Conservation (phyloP, 2,329 filamentous ascomycete species). For the Thielaviopsis punctulata region DNA sequence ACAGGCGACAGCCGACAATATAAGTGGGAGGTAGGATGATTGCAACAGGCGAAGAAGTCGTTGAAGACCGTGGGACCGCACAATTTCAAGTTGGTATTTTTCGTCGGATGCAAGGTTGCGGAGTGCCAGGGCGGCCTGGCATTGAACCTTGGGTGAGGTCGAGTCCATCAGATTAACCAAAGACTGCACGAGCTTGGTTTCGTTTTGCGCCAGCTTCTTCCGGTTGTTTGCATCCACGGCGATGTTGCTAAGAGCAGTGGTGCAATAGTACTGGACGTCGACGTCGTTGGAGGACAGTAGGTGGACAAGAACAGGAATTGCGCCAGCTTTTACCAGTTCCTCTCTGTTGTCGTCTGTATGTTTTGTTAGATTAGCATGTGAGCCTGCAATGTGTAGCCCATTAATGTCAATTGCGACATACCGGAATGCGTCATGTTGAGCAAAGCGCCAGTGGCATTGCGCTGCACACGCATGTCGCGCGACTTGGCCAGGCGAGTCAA, state of each 20-base stretch:
- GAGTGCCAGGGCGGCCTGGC: slow-evolving; percentile 84
- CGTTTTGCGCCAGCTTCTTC: slow-evolving; percentile 76
- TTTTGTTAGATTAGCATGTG: slow-evolving; percentile 13
- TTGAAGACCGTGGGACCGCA: slow-evolving; percentile 68
- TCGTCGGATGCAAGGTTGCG: slow-evolving; percentile 94
- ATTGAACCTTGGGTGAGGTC: slow-evolving; percentile 92
- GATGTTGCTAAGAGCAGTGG: slow-evolving; percentile 94
- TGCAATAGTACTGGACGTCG: slow-evolving; percentile 98
- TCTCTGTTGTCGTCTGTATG: slow-evolving; percentile 80
- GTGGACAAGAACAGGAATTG: slow-evolving; percentile 94
- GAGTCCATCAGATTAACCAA: slow-evolving; percentile 95
- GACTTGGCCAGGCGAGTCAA: slow-evolving; percentile 88
- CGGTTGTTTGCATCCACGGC: slow-evolving; percentile 85
- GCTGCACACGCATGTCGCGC: slow-evolving; percentile 94
- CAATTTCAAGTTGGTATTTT: slow-evolving; percentile 96
- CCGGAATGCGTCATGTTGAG: slow-evolving; percentile 99
- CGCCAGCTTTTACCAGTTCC: slow-evolving; percentile 89
- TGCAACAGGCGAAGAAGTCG: slow-evolving; percentile 80
- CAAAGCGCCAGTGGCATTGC: slow-evolving; percentile 88
- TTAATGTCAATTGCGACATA: slow-evolving; percentile 27
- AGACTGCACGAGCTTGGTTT: slow-evolving; percentile 81
- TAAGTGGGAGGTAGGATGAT: slow-evolving; percentile 87
- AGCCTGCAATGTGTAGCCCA: neutral
- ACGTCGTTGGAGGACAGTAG: slow-evolving; percentile 84
- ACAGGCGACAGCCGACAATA: slow-evolving; percentile 90